phyloP scores from a whole-genome alignment of 352 stramenopile species.

The Stramenopiles sp. region DNA sequence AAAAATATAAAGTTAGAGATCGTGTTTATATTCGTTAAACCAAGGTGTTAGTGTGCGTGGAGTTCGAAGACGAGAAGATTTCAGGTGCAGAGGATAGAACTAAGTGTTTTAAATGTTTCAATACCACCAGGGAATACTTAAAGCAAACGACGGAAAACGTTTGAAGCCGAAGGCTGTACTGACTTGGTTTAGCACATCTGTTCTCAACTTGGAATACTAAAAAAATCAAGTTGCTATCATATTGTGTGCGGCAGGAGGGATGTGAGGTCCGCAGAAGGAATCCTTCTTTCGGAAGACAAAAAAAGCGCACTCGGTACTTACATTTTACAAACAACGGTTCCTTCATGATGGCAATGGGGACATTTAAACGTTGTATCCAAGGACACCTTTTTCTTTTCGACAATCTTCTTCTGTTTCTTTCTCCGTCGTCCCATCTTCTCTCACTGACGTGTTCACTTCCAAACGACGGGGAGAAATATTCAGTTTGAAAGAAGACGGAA shows the following conservation, averaged over 20 bases:
- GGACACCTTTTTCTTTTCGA: neutral
- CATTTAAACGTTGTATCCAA: neutral
- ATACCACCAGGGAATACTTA: neutral
- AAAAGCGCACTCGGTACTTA: neutral
- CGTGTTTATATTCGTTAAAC: neutral
- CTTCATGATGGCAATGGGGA: neutral
- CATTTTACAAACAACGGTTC: neutral
- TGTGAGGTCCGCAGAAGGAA: too few species aligned
- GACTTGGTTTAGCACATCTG: neutral
- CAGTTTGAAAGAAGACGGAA: too few species aligned
- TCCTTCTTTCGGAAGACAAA: too few species aligned
- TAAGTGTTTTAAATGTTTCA: neutral
- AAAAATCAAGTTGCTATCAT: neutral
- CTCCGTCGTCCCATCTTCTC: neutral
- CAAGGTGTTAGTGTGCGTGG: neutral
- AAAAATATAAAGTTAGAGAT: neutral
- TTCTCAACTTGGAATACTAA: neutral
- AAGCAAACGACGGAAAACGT: neutral
- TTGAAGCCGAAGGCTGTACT: neutral
- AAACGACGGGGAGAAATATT: too few species aligned
- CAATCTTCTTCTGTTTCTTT: conserved; percentile 6
- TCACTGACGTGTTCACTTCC: too few species aligned
- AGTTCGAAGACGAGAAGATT: neutral
- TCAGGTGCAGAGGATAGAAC: neutral
- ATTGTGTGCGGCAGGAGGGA: neutral